Evolutionary conservation across 2,329 filamentous ascomycete genomes (phyloP).

Genomic region (Dactylonectria macrodidyma): DNA sequence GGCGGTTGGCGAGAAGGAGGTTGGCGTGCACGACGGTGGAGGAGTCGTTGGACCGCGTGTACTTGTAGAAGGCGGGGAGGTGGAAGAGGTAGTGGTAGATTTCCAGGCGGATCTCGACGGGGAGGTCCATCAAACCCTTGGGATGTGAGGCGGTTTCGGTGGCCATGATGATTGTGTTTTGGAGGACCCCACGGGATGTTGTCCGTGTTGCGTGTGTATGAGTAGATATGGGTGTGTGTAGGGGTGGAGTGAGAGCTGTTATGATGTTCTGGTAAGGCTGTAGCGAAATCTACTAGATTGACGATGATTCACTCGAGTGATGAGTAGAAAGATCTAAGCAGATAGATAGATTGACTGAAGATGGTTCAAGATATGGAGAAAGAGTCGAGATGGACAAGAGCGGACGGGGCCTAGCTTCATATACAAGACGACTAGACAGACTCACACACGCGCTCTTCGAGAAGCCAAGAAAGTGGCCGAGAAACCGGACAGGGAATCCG

Average conservation of each 20-base stretch:
- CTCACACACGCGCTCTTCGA: slow-evolving; percentile 6
- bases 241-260: background rate
- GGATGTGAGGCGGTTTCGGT: slow-evolving; percentile 32
- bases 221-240: background rate
- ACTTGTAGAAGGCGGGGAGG: slow-evolving; percentile 50
- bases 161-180: slow-evolving; percentile 38
- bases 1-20: slow-evolving; percentile 59
- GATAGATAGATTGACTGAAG: slow-evolving; percentile 23
- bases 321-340: slow-evolving; percentile 7
- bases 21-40: slow-evolving; percentile 50
- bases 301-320: slow-evolving; percentile 8
- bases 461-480: slow-evolving; percentile 11
- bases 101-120: slow-evolving; percentile 62
- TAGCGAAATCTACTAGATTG: background rate
- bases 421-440: slow-evolving; percentile 32
- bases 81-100: slow-evolving; percentile 61
- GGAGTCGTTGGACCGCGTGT: slow-evolving; percentile 31
- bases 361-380: slow-evolving; percentile 22
- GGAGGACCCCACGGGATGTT: no score
- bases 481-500: background rate
- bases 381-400: slow-evolving; percentile 19
- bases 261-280: slow-evolving; percentile 7
- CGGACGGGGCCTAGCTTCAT: slow-evolving; percentile 35
- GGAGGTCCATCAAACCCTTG: slow-evolving; percentile 57
- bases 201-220: slow-evolving; percentile 3